phyloP scores from a whole-genome alignment of 2,329 filamentous ascomycete species.

The Ophiostoma piceae region DNA sequence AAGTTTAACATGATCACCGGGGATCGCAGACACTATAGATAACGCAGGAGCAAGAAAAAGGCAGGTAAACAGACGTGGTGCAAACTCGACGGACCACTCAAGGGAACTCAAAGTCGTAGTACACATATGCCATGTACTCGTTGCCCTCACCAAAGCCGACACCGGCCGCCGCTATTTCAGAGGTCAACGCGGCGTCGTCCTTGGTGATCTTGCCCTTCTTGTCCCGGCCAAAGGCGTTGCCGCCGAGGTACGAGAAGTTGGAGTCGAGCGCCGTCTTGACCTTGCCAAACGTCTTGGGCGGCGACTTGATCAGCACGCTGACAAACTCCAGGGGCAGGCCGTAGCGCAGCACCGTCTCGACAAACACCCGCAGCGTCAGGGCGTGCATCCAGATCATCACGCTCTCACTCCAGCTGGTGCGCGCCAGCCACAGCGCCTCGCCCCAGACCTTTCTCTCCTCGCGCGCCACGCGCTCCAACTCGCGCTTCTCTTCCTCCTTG shows the following conservation, averaged over 20 bases:
- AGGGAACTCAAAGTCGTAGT: slow-evolving; percentile 85
- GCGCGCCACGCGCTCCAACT: slow-evolving; percentile 72
- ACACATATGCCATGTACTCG: slow-evolving; percentile 95
- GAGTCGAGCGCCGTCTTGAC: slow-evolving; percentile 73
- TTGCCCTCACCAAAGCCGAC: slow-evolving; percentile 62
- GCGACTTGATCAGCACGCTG: slow-evolving; percentile 64
- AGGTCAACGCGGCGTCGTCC: slow-evolving; percentile 73
- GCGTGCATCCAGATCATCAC: slow-evolving; percentile 97
- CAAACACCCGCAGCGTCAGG: slow-evolving; percentile 84
- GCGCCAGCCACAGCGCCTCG: slow-evolving; percentile 77
- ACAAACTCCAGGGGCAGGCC: slow-evolving; percentile 88
- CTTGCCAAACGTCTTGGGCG: slow-evolving; percentile 69
- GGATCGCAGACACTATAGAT: neutral
- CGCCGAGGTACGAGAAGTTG: slow-evolving; percentile 84
- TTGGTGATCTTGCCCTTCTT: slow-evolving; percentile 89
- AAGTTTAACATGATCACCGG: neutral
- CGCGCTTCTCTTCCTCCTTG: slow-evolving; percentile 79
- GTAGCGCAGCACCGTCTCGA: slow-evolving; percentile 96
- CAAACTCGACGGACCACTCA: slow-evolving; percentile 25
- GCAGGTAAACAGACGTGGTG: neutral
- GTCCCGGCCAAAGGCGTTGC: slow-evolving; percentile 88
- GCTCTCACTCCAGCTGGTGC: slow-evolving; percentile 92
- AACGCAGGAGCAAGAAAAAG: neutral
- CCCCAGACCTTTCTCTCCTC: slow-evolving; percentile 92
- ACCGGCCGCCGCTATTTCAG: slow-evolving; percentile 76